phyloP scores from a whole-genome alignment of 441 rosid genomes.

The Breynia disticha region DNA sequence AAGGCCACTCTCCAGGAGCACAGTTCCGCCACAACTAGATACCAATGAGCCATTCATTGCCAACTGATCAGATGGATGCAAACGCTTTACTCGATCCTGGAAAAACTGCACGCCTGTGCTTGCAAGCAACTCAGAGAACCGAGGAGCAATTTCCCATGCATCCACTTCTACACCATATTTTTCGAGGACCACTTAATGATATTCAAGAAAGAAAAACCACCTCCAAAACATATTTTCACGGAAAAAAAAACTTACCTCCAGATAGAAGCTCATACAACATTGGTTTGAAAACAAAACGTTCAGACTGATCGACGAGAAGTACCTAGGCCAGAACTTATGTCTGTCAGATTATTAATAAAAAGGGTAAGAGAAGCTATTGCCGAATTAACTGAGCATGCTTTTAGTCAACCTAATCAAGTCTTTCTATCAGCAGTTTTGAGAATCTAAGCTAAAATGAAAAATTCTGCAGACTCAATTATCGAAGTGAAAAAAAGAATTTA shows the following conservation, averaged over 20 bases:
- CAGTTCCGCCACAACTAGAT: conserved; percentile 61
- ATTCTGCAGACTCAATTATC: no score
- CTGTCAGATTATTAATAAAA: neutral
- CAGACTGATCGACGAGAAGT: conserved; percentile 81
- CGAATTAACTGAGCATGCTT: neutral
- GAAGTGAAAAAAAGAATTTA: no score
- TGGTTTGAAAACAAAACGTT: conserved; percentile 94
- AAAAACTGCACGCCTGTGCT: conserved; percentile 65
- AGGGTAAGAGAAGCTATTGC: neutral
- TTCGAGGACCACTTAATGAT: conserved; percentile 5
- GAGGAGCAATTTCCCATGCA: conserved; percentile 96
- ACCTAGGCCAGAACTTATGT: conserved; percentile 37
- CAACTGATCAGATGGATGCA: conserved; percentile 57
- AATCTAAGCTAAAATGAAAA: no score
- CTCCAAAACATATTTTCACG: conserved; percentile 3
- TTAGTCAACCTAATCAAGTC: neutral
- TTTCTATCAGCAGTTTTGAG: no score
- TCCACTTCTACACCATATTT: conserved; percentile 64
- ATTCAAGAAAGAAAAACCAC: neutral
- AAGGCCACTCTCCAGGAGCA: conserved; percentile 75
- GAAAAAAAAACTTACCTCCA: conserved; percentile 40
- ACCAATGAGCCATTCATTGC: conserved; percentile 36
- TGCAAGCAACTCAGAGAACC: conserved; percentile 75
- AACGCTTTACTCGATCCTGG: conserved; percentile 65
- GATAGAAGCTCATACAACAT: conserved; percentile 88